phyloP scores from a whole-genome alignment of 768 basidiomycete species.

The Sporobolomyces phaffii region DNA sequence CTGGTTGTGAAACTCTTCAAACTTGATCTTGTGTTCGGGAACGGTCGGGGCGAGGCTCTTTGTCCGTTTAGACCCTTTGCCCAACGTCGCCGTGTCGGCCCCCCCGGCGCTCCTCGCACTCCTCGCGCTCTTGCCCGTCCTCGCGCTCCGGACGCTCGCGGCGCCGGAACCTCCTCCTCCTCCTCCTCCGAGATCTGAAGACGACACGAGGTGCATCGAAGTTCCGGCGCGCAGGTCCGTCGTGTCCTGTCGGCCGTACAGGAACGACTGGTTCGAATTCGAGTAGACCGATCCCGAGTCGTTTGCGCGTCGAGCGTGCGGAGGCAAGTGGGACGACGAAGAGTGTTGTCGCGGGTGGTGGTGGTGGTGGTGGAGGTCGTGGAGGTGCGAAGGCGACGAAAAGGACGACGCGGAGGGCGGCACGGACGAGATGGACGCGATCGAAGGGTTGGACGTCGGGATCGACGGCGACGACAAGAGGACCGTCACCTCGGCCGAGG shows the following conservation, averaged over 20 bases:
- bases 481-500: slow-evolving; percentile 27
- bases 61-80: slow-evolving; percentile 11
- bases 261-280: slow-evolving; percentile 29
- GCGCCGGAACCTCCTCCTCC: slow-evolving; percentile 16
- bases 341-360: slow-evolving; percentile 6
- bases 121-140: slow-evolving; percentile 32
- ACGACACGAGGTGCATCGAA: slow-evolving; percentile 40
- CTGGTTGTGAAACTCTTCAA: slow-evolving; percentile 44
- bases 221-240: slow-evolving; percentile 27
- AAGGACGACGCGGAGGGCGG: slow-evolving; percentile 18
- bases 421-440: slow-evolving; percentile 36
- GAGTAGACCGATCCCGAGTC: slow-evolving; percentile 37
- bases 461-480: slow-evolving; percentile 34
- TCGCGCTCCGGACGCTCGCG: slow-evolving; percentile 40
- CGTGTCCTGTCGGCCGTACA: slow-evolving; percentile 32
- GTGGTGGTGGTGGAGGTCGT: not conserved
- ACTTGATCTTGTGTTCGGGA: slow-evolving; percentile 43
- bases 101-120: slow-evolving; percentile 13
- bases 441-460: slow-evolving; percentile 36
- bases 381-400: slow-evolving; percentile 8
- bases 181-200: slow-evolving; percentile 9
- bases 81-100: slow-evolving; percentile 1
- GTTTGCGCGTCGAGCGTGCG: slow-evolving; percentile 24
- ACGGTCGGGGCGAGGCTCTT: slow-evolving; percentile 25
- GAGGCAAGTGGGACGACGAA: too few species aligned